phyloP scores from a whole-genome alignment of 371 early-diverging fungal genomes.

The Blyttiomyces sp. region DNA sequence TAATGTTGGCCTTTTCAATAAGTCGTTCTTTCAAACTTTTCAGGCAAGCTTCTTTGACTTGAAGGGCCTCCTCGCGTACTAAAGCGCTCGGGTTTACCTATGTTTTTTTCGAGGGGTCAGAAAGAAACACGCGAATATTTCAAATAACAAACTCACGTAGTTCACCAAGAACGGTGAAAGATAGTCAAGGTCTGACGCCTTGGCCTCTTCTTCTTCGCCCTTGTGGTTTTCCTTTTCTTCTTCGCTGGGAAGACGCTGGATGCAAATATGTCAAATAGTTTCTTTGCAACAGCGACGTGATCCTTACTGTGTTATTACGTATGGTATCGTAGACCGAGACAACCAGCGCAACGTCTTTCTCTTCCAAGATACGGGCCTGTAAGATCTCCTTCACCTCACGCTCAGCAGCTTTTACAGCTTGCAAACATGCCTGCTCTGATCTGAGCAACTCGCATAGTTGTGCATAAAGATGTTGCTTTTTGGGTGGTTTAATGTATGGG shows the following conservation, averaged over 20 bases:
- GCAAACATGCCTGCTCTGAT: constrained; percentile 41
- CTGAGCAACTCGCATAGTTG: constrained; percentile 40
- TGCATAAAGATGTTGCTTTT: constrained; percentile 49
- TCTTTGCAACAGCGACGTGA: not conserved
- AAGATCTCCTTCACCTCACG: constrained; percentile 49
- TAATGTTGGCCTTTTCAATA: constrained; percentile 54
- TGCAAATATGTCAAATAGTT: not conserved
- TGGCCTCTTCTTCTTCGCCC: constrained; percentile 47
- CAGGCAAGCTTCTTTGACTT: constrained; percentile 47
- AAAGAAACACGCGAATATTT: not conserved
- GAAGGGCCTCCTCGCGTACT: constrained; percentile 40
- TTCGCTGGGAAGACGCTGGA: constrained; percentile 39
- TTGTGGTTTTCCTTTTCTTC: constrained; percentile 46
- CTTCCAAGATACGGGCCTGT: constrained; percentile 38
- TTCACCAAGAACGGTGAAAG: constrained; percentile 56
- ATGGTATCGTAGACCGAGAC: constrained; percentile 54
- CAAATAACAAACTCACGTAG: constrained; percentile 31
- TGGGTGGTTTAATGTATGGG: constrained; percentile 41
- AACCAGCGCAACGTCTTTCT: constrained; percentile 39
- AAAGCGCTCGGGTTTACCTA: constrained; percentile 35
- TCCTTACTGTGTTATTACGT: constrained; percentile 43
- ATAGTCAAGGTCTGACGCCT: constrained; percentile 48
- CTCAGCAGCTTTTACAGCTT: constrained; percentile 43
- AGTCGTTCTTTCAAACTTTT: constrained; percentile 47
- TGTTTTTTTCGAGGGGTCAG: not conserved